These are phyloP conservation scores for Talaromyces rugulosus DNA, from an alignment of 2,329 filamentous ascomycete genomes.

Conservation along the genomic window DNA sequence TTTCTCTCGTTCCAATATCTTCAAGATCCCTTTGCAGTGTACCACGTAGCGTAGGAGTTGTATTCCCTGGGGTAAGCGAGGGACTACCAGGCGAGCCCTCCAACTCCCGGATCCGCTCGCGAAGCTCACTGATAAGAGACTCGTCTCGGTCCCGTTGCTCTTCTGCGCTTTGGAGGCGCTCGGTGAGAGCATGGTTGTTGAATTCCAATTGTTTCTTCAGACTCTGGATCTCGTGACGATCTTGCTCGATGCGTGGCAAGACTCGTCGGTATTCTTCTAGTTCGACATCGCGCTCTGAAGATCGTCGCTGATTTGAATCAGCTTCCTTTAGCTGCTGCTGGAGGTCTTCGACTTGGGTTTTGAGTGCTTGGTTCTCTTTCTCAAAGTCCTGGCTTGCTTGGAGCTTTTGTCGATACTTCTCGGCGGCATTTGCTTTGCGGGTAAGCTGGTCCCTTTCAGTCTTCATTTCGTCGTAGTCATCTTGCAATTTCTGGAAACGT, in stretches of 20 bases:
- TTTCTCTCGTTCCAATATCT: constrained; percentile 35
- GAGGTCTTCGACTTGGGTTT: constrained; percentile 43
- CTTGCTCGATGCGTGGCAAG: constrained; percentile 45
- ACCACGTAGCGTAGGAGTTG: constrained; percentile 36
- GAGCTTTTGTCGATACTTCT: constrained; percentile 48
- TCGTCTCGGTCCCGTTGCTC: constrained; percentile 41
- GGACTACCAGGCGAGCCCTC: constrained; percentile 36
- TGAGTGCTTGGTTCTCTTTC: constrained; percentile 45
- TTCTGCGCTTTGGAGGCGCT: constrained; percentile 39
- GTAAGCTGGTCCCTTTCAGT: constrained; percentile 44
- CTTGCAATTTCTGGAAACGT: constrained; percentile 43
- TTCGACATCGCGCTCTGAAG: constrained; percentile 38
- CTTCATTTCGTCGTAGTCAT: constrained; percentile 48
- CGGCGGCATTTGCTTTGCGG: constrained; percentile 46
- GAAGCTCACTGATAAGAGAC: constrained; percentile 37
- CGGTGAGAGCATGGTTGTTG: constrained; percentile 45
- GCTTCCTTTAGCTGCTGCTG: constrained; percentile 44
- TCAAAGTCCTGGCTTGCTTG: constrained; percentile 47
- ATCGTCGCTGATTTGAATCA: constrained; percentile 38
- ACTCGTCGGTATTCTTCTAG: constrained; percentile 43
- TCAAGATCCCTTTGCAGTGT: constrained; percentile 41
- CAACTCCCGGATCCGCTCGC: constrained; percentile 40
- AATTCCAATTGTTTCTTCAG: constrained; percentile 47
- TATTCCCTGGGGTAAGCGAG: constrained; percentile 32
- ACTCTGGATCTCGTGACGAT: constrained; percentile 44